phyloP scores from a whole-genome alignment of 2,329 filamentous ascomycete species.

The Colletotrichum australisinense region DNA sequence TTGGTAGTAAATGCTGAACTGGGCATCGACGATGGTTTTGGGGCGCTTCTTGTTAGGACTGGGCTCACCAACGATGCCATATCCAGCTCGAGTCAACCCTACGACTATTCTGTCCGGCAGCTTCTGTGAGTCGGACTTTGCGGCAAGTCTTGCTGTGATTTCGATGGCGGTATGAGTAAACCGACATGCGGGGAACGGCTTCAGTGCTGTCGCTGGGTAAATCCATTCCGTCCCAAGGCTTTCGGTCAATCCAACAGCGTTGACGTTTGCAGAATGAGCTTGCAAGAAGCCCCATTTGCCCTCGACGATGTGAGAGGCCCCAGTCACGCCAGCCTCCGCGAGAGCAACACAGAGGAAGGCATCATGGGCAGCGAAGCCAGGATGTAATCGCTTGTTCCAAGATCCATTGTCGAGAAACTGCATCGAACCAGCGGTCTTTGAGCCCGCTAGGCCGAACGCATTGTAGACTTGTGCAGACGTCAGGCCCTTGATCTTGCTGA shows the following conservation, averaged over 20 bases:
- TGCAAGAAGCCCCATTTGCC: slow-evolving; percentile 40
- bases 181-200: slow-evolving; percentile 12
- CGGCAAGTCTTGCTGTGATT: slow-evolving; percentile 36
- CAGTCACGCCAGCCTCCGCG: slow-evolving; percentile 40
- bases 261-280: slow-evolving; percentile 37
- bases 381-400: slow-evolving; percentile 44
- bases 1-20: background rate
- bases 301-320: slow-evolving; percentile 39
- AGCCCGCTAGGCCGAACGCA: slow-evolving; percentile 41
- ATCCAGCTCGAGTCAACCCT: slow-evolving; percentile 37
- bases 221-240: background rate
- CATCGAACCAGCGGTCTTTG: slow-evolving; percentile 43
- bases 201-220: background rate
- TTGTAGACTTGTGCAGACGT: slow-evolving; percentile 35
- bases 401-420: slow-evolving; percentile 44
- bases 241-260: slow-evolving; percentile 32
- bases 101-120: slow-evolving; percentile 37
- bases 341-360: slow-evolving; percentile 41
- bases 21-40: background rate
- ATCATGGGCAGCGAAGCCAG: slow-evolving; percentile 43
- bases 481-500: slow-evolving; percentile 39
- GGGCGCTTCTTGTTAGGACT: background rate
- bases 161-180: slow-evolving; percentile 45
- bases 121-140: slow-evolving; percentile 18
- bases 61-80: slow-evolving; percentile 29